These are phyloP conservation scores for Pelargonium citronellum DNA, from an alignment of 441 rosid species.

Conservation along the genomic window DNA sequence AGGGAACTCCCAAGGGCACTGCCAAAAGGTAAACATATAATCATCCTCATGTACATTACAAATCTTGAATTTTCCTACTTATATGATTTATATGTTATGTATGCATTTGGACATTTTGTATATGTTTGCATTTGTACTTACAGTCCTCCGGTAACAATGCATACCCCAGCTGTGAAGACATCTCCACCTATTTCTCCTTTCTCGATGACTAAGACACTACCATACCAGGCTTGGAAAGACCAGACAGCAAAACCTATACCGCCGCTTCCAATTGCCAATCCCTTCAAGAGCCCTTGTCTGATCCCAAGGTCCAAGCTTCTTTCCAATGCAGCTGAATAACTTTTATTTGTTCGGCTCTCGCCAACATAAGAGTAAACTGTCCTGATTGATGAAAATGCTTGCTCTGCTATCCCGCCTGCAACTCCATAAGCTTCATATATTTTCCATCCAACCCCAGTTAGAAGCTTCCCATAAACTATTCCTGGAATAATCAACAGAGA, in stretches of 20 bases:
- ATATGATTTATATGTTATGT: too few relatives aligned
- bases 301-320: constrained; percentile 21
- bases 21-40: not conserved
- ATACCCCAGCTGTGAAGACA: constrained; percentile 20
- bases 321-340: constrained; percentile 17
- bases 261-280: constrained; percentile 24
- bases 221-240: constrained; percentile 27
- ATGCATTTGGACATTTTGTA: not conserved
- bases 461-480: constrained; percentile 19
- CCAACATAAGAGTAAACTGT: constrained; percentile 25
- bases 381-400: constrained; percentile 26
- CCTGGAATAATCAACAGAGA: constrained; percentile 20
- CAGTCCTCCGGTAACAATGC: constrained; percentile 16
- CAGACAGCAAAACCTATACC: constrained; percentile 21
- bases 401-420: constrained; percentile 16
- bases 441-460: constrained; percentile 16
- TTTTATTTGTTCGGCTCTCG: constrained; percentile 11
- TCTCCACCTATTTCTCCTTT: constrained; percentile 19
- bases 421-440: constrained; percentile 14
- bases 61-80: too few relatives aligned
- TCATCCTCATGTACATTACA: too few relatives aligned
- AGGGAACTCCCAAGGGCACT: constrained; percentile 23
- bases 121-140: not conserved
- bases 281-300: constrained; percentile 25
- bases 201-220: constrained; percentile 20